phyloP scores from a whole-genome alignment of 2,329 filamentous ascomycete species.

The Whalleya microplaca region DNA sequence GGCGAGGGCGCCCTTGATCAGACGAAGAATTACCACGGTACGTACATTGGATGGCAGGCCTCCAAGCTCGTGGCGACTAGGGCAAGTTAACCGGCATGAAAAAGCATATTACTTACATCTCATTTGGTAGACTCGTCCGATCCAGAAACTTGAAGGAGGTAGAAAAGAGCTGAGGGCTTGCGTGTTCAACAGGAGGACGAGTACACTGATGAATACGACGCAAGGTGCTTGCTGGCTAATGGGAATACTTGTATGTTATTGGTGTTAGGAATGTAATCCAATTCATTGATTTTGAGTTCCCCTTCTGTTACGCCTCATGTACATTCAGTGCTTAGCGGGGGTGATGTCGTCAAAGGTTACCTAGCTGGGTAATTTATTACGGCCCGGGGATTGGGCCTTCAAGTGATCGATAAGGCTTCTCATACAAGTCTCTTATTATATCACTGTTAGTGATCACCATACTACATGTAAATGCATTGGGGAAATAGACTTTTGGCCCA shows the following conservation, averaged over 20 bases:
- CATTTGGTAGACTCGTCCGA: too few relatives aligned
- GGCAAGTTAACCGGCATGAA: background rate
- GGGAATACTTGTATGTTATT: too few relatives aligned
- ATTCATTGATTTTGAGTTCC: too few relatives aligned
- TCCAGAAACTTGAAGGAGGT: background rate
- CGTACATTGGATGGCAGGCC: background rate
- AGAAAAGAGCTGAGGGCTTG: too few relatives aligned
- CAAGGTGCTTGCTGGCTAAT: too few relatives aligned
- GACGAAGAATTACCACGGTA: slow-evolving; percentile 3
- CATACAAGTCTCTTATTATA: background rate
- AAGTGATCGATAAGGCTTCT: background rate
- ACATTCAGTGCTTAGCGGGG: background rate
- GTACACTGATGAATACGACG: too few relatives aligned
- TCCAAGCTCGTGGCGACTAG: slow-evolving; percentile 1
- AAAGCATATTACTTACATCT: background rate
- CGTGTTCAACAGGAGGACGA: too few relatives aligned
- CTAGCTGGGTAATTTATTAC: too few relatives aligned
- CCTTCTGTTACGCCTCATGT: background rate
- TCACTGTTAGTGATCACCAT: background rate
- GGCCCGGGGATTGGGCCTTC: background rate
- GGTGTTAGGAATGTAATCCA: too few relatives aligned
- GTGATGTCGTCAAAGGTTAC: too few relatives aligned
- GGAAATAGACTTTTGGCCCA: slow-evolving; percentile 11
- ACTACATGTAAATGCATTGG: slow-evolving; percentile 8
- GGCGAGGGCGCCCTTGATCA: slow-evolving; percentile 13